phyloP scores from a whole-genome alignment of 139 green algal genomes.

The Ulvella scutata region DNA sequence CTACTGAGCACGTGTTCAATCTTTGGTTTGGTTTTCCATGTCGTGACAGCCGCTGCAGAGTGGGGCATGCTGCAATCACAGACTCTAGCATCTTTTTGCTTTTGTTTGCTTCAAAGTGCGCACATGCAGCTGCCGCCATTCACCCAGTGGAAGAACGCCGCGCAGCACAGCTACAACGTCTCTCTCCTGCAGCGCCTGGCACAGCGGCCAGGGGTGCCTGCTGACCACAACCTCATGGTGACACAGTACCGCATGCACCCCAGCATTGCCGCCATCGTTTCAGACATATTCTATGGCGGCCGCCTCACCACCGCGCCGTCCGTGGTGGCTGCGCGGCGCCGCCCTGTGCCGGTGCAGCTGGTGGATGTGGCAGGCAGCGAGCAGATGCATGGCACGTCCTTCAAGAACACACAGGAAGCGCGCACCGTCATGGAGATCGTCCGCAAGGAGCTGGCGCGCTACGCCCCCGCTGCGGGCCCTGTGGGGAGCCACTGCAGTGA shows the following conservation, averaged over 20 bases:
- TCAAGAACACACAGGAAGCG: conserved; percentile 10
- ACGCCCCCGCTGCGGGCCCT: too few relatives aligned
- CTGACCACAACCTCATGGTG: not conserved
- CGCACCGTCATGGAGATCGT: not conserved
- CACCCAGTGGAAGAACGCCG: not conserved
- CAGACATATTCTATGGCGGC: not conserved
- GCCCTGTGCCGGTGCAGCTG: not conserved
- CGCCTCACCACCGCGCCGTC: not conserved
- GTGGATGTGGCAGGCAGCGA: not conserved
- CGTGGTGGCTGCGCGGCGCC: not conserved
- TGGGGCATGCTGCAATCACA: too few relatives aligned
- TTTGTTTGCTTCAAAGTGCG: too few relatives aligned
- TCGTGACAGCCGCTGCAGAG: too few relatives aligned
- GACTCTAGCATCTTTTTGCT: too few relatives aligned
- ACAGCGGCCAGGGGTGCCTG: not conserved
- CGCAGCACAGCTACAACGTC: not conserved
- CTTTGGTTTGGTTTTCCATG: too few relatives aligned
- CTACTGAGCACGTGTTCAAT: too few relatives aligned
- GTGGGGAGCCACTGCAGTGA: too few relatives aligned
- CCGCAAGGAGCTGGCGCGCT: too few relatives aligned
- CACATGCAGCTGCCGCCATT: conserved; percentile 5
- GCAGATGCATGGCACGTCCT: not conserved
- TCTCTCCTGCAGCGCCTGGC: conserved; percentile 5
- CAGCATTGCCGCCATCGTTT: not conserved
- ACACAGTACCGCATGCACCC: conserved; percentile 9